These are phyloP conservation scores for Coniochaeta hoffmannii DNA, from an alignment of 2,329 filamentous ascomycete species.

Conservation along the genomic window DNA sequence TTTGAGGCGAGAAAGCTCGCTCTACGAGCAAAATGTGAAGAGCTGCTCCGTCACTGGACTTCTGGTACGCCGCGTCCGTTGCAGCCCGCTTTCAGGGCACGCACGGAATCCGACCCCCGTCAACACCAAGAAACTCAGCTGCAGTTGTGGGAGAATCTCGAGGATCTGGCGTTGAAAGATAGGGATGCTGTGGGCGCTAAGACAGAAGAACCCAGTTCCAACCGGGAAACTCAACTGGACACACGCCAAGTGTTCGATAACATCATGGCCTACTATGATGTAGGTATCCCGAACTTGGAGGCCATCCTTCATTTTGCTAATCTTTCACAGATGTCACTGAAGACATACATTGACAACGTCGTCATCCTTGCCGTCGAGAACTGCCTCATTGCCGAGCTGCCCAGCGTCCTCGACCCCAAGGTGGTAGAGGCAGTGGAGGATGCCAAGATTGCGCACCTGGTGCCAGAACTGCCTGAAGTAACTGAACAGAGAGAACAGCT, in stretches of 20 bases:
- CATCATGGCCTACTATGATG: background rate
- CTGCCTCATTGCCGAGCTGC: background rate
- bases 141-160: background rate
- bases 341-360: background rate
- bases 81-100: background rate
- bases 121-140: background rate
- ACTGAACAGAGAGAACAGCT: background rate
- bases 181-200: no score
- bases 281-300: background rate
- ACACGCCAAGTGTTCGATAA: background rate
- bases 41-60: background rate
- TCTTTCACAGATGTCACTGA: background rate
- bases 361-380: slow-evolving; percentile 3
- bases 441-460: background rate
- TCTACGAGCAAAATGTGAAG: background rate
- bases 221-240: no score
- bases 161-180: background rate
- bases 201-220: no score
- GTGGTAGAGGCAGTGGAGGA: background rate
- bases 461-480: background rate
- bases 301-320: background rate
- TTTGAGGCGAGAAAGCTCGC: background rate
- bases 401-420: background rate
- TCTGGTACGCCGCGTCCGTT: background rate
- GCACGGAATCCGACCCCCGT: background rate